Evolutionary conservation across 1,284 basidiomycete species (phyloP).

Genomic region (Cutaneotrichosporon sp.): DNA sequence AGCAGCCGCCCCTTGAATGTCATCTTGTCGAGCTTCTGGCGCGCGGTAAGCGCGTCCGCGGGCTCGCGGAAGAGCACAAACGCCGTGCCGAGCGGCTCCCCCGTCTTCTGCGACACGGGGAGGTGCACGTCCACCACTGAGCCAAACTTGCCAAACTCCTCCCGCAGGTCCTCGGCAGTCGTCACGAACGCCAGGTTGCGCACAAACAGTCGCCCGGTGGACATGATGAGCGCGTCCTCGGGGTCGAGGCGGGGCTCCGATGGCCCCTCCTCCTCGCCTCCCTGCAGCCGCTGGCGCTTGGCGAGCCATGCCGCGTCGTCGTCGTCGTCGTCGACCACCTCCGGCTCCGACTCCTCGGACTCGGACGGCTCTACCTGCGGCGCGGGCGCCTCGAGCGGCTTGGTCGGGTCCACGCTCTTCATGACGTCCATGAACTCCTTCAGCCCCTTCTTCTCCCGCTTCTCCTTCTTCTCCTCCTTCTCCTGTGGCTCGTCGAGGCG

Average conservation of each 20-base stretch:
- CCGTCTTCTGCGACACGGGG: constrained; percentile 68
- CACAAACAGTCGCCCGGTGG: constrained; percentile 81
- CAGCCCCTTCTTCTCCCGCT: constrained; percentile 61
- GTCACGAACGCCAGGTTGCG: constrained; percentile 88
- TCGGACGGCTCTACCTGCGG: too few relatives aligned
- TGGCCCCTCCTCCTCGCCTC: constrained; percentile 12
- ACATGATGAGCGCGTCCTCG: constrained; percentile 65
- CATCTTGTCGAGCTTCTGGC: constrained; percentile 74
- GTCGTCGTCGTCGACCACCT: constrained; percentile 55
- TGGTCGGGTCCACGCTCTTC: constrained; percentile 55
- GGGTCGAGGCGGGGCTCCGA: constrained; percentile 35
- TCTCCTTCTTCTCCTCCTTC: too few relatives aligned
- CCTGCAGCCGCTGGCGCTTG: constrained; percentile 51
- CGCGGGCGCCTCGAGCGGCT: constrained; percentile 39
- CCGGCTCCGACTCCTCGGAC: constrained; percentile 39
- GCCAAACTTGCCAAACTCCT: constrained; percentile 72
- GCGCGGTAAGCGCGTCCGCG: constrained; percentile 71
- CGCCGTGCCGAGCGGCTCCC: constrained; percentile 69
- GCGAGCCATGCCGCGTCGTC: constrained; percentile 72
- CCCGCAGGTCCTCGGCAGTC: constrained; percentile 68
- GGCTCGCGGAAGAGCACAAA: constrained; percentile 76
- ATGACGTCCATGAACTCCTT: constrained; percentile 57
- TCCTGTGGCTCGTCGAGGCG: constrained; percentile 9
- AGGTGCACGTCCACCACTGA: constrained; percentile 79
- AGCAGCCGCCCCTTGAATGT: constrained; percentile 90